phyloP scores from a whole-genome alignment of 352 stramenopile genomes.

The Phytophthora podocarpi region DNA sequence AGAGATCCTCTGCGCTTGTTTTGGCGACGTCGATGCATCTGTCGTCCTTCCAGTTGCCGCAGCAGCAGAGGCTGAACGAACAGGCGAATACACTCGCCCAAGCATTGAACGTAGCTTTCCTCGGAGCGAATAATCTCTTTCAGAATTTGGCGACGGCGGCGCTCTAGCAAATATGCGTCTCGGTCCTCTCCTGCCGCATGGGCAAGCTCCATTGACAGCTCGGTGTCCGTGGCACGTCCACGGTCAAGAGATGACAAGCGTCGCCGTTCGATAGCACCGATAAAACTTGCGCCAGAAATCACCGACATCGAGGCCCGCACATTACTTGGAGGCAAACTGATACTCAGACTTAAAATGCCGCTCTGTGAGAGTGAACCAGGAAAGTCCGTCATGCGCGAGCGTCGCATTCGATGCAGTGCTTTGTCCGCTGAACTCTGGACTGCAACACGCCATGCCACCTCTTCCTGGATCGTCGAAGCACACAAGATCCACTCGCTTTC shows the following conservation, averaged over 20 bases:
- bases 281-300: constrained; percentile 18
- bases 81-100: constrained; percentile 84
- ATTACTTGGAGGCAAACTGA: constrained; percentile 33
- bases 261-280: constrained; percentile 14
- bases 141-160: constrained; percentile 73
- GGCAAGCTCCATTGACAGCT: constrained; percentile 40
- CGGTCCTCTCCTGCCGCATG: constrained; percentile 38
- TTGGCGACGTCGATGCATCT: constrained; percentile 64
- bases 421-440: constrained; percentile 77
- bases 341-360: constrained; percentile 41
- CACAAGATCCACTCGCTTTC: constrained; percentile 78
- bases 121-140: constrained; percentile 87
- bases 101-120: constrained; percentile 81
- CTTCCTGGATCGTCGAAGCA: constrained; percentile 63
- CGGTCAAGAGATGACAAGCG: constrained; percentile 44
- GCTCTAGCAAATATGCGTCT: constrained; percentile 63
- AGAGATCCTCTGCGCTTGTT: constrained; percentile 68
- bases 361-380: constrained; percentile 47
- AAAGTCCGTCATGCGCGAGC: constrained; percentile 66
- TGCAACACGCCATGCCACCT: constrained; percentile 65
- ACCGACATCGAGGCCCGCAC: constrained; percentile 33
- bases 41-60: constrained; percentile 79
- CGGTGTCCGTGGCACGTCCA: constrained; percentile 32
- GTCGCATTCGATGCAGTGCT: constrained; percentile 59
- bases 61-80: constrained; percentile 85